These are phyloP conservation scores for Moesziomyces sp. DNA, from an alignment of 1,284 basidiomycete genomes.

Conservation along the genomic window DNA sequence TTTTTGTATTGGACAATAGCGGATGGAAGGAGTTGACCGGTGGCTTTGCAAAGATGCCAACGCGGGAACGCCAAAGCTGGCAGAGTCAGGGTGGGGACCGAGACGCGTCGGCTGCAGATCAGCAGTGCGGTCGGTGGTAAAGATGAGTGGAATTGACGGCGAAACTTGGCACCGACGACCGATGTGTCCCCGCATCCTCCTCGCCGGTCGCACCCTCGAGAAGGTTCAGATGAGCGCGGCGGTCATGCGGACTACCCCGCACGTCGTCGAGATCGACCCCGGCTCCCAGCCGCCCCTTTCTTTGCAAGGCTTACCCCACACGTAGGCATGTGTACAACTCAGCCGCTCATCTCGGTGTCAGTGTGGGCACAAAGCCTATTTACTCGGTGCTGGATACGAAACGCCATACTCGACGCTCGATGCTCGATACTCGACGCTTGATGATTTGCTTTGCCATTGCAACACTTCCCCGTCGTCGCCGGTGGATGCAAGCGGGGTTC, in stretches of 20 bases:
- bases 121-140: not conserved
- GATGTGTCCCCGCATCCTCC: not conserved
- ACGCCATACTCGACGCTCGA: too few relatives aligned
- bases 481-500: not conserved
- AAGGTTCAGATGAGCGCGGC: too few relatives aligned
- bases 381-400: too few relatives aligned
- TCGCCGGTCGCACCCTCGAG: not conserved
- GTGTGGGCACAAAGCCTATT: too few relatives aligned
- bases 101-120: too few relatives aligned
- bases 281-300: not conserved
- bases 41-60: too few relatives aligned
- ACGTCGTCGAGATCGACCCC: not conserved
- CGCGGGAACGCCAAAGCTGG: too few relatives aligned
- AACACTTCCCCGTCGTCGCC: conserved; percentile 1
- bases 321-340: not conserved
- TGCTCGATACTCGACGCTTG: not conserved
- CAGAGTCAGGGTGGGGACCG: too few relatives aligned
- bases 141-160: not conserved
- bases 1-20: too few relatives aligned
- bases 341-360: not conserved
- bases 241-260: not conserved
- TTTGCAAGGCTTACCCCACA: not conserved
- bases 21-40: too few relatives aligned
- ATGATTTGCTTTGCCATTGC: not conserved
- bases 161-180: conserved; percentile 23